Evolutionary conservation across 345 rosid genomes (phyloP).

Genomic region (Gossypium thurberi): DNA sequence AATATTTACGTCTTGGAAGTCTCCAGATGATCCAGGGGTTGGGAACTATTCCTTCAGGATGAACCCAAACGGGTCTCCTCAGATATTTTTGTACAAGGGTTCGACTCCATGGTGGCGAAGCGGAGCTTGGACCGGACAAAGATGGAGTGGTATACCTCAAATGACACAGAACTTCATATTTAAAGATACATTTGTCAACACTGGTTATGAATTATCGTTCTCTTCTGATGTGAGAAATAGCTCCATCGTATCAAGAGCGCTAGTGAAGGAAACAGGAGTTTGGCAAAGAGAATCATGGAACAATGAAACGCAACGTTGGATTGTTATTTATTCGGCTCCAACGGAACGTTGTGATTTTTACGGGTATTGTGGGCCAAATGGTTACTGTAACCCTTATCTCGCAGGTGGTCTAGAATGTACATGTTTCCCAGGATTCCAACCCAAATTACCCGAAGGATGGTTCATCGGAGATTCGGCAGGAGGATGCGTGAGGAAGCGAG

Average conservation of each 20-base stretch:
- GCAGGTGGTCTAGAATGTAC: conserved; percentile 31
- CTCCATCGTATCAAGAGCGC: conserved; percentile 37
- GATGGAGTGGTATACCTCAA: conserved; percentile 62
- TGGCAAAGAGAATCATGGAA: conserved; percentile 45
- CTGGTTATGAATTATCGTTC: conserved; percentile 24
- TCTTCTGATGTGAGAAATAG: conserved; percentile 17
- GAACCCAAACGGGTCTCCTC: conserved; percentile 41
- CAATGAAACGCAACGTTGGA: conserved; percentile 33
- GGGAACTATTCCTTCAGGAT: conserved; percentile 40
- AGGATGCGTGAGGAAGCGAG: conserved; percentile 41
- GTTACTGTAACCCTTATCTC: conserved; percentile 32
- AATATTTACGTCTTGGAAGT: conserved; percentile 43
- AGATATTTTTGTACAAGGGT: conserved; percentile 37
- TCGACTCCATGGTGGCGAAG: conserved; percentile 32
- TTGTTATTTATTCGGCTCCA: conserved; percentile 32
- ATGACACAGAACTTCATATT: conserved; percentile 32
- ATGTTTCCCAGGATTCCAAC: conserved; percentile 64
- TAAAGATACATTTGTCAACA: conserved; percentile 18
- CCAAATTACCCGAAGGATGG: conserved; percentile 41
- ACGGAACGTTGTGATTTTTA: conserved; percentile 58
- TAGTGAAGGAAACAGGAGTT: conserved; percentile 38
- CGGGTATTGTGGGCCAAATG: conserved; percentile 44
- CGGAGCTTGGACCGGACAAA: conserved; percentile 52
- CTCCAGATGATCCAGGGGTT: conserved; percentile 34
- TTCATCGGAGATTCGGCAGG: conserved; percentile 35